Conservation (phyloP, 2,329 filamentous ascomycete species). For the Didymella sp. region DNA sequence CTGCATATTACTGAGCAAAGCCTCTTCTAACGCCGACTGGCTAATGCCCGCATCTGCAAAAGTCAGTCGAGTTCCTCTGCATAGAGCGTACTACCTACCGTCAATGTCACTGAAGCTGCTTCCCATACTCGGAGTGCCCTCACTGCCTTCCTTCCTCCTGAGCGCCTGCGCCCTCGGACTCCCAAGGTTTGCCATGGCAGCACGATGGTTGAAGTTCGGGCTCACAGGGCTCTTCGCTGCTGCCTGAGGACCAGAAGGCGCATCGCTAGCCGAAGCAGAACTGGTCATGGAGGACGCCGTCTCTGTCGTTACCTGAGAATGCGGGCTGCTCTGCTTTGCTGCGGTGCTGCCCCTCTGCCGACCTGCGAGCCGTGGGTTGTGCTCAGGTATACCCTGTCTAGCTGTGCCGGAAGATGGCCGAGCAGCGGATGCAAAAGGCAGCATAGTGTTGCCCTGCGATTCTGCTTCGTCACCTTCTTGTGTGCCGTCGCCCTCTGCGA, state of each 20-base stretch:
- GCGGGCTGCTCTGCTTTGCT: constrained; percentile 27
- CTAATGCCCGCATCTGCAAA: constrained; percentile 76
- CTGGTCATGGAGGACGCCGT: constrained; percentile 63
- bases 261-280: constrained; percentile 47
- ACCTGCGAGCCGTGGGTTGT: constrained; percentile 17
- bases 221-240: constrained; percentile 33
- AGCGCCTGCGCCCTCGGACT: constrained; percentile 53
- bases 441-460: constrained; percentile 52
- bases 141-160: constrained; percentile 41
- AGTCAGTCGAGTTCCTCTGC: constrained; percentile 11
- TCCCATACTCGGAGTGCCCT: constrained; percentile 57
- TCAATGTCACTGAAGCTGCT: constrained; percentile 88
- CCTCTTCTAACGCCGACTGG: constrained; percentile 80
- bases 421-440: constrained; percentile 53
- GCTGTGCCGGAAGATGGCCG: constrained; percentile 12
- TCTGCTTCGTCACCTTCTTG: constrained; percentile 61
- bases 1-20: constrained; percentile 74
- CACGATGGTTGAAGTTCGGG: constrained; percentile 62
- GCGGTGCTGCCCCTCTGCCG: constrained; percentile 9
- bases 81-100: constrained; percentile 54
- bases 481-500: constrained; percentile 40
- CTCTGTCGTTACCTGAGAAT: constrained; percentile 32
- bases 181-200: constrained; percentile 63
- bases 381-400: constrained; percentile 22
- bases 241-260: constrained; percentile 25